phyloP scores from a whole-genome alignment of 164 flowering plant genomes.

The Berberis vulgaris region DNA sequence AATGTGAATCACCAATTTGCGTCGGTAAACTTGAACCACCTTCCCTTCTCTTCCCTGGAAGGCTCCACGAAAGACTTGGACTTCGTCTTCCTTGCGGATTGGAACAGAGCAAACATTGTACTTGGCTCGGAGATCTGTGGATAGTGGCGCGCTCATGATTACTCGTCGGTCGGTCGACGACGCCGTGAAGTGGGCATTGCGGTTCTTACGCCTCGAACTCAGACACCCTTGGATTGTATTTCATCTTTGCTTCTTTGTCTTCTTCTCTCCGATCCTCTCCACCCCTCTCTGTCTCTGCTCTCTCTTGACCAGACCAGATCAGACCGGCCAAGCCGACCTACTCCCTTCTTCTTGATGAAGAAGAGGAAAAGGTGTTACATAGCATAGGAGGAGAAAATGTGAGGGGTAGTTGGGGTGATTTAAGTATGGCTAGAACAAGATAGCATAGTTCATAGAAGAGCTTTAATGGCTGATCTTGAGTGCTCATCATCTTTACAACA shows the following conservation, averaged over 20 bases:
- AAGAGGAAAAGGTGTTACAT: too few species aligned
- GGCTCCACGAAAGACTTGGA: slow-evolving; percentile 24
- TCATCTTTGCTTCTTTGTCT: neutral
- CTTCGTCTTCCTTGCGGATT: slow-evolving; percentile 26
- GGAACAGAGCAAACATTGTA: slow-evolving; percentile 23
- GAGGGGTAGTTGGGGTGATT: too few species aligned
- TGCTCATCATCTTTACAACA: too few species aligned
- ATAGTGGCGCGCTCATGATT: slow-evolving; percentile 22
- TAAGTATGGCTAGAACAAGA: too few species aligned
- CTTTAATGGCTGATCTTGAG: too few species aligned
- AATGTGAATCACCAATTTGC: slow-evolving; percentile 24
- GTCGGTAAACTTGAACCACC: slow-evolving; percentile 22
- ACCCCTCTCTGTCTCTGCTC: too few species aligned
- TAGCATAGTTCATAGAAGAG: too few species aligned
- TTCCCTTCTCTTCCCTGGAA: slow-evolving; percentile 27
- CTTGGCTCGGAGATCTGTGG: slow-evolving; percentile 22
- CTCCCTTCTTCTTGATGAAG: too few species aligned
- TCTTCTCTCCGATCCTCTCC: too few species aligned
- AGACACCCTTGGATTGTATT: slow-evolving; percentile 16
- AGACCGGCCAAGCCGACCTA: too few species aligned
- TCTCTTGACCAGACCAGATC: too few species aligned
- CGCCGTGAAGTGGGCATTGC: slow-evolving; percentile 25
- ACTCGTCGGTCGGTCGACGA: slow-evolving; percentile 21
- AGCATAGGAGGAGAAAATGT: too few species aligned
- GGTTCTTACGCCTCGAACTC: slow-evolving; percentile 20